Evolutionary conservation across 495 filamentous ascomycete genomes (phyloP).

Genomic region (Hypoxylon lienhwacheense): DNA sequence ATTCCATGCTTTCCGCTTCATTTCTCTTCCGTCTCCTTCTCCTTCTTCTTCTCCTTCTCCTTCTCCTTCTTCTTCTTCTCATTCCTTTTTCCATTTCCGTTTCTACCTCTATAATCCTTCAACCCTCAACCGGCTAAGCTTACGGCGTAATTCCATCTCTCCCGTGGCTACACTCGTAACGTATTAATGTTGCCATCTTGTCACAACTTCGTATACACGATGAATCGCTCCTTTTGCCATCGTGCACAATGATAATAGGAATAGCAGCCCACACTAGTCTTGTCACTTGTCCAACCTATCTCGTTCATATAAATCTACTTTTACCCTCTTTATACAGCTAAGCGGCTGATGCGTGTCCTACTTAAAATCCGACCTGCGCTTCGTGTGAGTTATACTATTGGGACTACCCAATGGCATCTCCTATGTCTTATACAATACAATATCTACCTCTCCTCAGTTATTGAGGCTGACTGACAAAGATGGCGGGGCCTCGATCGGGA

Average conservation of each 20-base stretch:
- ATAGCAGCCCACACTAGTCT: neutral
- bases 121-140: conserved; percentile 33
- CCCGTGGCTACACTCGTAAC: conserved; percentile 16
- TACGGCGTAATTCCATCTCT: conserved; percentile 31
- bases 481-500: conserved; percentile 29
- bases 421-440: neutral
- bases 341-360: conserved; percentile 7
- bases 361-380: conserved; percentile 19
- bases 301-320: neutral
- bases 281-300: neutral
- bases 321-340: conserved; percentile 4
- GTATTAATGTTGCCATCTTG: conserved; percentile 13
- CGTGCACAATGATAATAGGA: conserved; percentile 28
- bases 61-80: conserved; percentile 11
- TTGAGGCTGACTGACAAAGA: conserved; percentile 36
- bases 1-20: conserved; percentile 18
- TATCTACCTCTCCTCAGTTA: conserved; percentile 25
- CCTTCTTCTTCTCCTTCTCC: conserved; percentile 11
- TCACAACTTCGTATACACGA: conserved; percentile 32
- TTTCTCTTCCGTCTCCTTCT: neutral
- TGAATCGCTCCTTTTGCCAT: conserved; percentile 22
- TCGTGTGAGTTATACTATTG: conserved; percentile 8
- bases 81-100: conserved; percentile 16
- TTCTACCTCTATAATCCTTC: conserved; percentile 19
- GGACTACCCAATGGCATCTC: conserved; percentile 11